Base-by-base conservation (phyloP, 768 basidiomycete genomes). In the Boletellus emodensis region DNA sequence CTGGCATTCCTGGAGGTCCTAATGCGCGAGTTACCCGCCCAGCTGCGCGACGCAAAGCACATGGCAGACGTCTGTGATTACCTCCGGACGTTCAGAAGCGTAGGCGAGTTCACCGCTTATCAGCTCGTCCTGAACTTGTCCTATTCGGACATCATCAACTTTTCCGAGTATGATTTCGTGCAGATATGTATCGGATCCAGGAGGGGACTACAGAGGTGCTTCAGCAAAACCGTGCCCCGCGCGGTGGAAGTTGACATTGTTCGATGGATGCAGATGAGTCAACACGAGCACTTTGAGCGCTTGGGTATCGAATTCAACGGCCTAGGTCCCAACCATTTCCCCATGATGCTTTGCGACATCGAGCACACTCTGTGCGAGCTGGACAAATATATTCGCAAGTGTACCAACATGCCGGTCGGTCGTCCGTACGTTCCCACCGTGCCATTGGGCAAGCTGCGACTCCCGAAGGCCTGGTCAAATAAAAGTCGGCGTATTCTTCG, bases 311-410 rank as follows among this genome's bases (percentile, higher is more conserved):
- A 69, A 0, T 81, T 84, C 54, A 68, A 74, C 0, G 77, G 76
- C 15, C 68, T 85, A 11, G 80, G 83, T 15, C 72, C 75, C 0
- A 52, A 74, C 3, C 57, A 61, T 14, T 70, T 78, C 12, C 77
- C 78, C 7, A 80, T 85, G 74, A 74, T 76, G 56, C 69, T 88
- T 43, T 79, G 82, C 34, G 89, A 91, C 62, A 71, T 90, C 46
- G 89, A 91, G 69, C 89, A 91, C 62, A 74, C 82, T 1, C 68
- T 90, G 14, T 91, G 89, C 68, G 89, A 91, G 62, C 74, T 85
- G 40, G 85, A 89, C 69, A 87, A 90, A 61, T 90, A 90, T 60
- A 73, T 81, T 37, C 83, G 87, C 40, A 62, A 56, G 50, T 67
- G 59, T 33, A 33, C n/a, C 28, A 34, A 56, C 10, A 69, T 60